Conservation (phyloP, 495 filamentous ascomycete species). For the Aspergillus diversus region DNA sequence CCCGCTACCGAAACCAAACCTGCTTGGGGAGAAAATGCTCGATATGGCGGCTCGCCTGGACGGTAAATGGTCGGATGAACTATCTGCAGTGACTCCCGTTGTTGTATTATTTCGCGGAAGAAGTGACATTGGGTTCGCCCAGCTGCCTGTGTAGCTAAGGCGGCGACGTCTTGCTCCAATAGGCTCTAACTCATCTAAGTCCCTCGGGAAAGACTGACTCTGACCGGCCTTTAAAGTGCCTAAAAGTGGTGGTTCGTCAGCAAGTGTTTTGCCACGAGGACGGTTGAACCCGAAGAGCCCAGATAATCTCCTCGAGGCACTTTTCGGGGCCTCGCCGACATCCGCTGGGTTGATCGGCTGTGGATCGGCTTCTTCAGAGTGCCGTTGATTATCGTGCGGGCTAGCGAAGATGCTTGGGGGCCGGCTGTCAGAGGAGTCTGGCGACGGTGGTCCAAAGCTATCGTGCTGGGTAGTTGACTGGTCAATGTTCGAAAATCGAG, state of each 20-base stretch:
- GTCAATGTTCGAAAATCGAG: conserved; percentile 44
- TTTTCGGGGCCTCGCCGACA: conserved; percentile 50
- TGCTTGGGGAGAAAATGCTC: conserved; percentile 49
- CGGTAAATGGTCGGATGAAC: conserved; percentile 48
- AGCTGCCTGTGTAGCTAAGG: conserved; percentile 67
- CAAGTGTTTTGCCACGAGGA: conserved; percentile 69
- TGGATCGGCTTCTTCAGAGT: conserved; percentile 41
- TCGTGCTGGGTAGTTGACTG: conserved; percentile 39
- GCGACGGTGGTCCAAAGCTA: conserved; percentile 64
- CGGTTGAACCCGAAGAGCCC: conserved; percentile 70
- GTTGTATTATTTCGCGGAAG: conserved; percentile 51
- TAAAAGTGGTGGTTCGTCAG: conserved; percentile 68
- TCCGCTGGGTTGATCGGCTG: conserved; percentile 39
- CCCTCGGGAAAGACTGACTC: conserved; percentile 80
- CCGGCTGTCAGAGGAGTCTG: conserved; percentile 65
- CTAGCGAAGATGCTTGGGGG: conserved; percentile 69
- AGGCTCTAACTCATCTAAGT: conserved; percentile 69
- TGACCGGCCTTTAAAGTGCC: conserved; percentile 76
- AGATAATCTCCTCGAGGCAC: conserved; percentile 57
- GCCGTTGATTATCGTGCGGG: conserved; percentile 66
- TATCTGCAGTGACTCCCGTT: conserved; percentile 42
- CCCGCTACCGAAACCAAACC: conserved; percentile 45
- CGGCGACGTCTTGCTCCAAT: conserved; percentile 65
- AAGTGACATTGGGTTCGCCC: conserved; percentile 59
- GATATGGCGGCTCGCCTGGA: conserved; percentile 49